phyloP scores from a whole-genome alignment of 2,329 filamentous ascomycete species.

The Pseudocercospora cruenta region DNA sequence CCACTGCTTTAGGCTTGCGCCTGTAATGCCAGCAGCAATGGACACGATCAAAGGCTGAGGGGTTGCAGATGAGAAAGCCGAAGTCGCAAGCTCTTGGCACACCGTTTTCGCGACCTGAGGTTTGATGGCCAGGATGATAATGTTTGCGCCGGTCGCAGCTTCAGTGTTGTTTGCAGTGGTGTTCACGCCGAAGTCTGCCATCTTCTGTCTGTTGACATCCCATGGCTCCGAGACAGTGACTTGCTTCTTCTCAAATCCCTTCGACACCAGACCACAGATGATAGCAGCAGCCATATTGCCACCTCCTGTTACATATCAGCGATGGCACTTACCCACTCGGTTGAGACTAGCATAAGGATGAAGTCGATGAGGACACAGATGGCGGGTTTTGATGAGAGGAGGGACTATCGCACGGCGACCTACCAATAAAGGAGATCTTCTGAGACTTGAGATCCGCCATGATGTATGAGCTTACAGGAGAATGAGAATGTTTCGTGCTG shows the following conservation, averaged over 20 bases:
- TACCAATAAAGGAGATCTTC: conserved; percentile 34
- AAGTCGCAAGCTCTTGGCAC: conserved; percentile 31
- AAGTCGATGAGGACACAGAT: background rate
- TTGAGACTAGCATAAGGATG: background rate
- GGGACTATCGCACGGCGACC: background rate
- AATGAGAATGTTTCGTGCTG: background rate
- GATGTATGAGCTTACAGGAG: background rate
- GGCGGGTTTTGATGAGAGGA: background rate
- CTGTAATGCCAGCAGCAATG: conserved; percentile 33
- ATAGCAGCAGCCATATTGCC: conserved; percentile 38
- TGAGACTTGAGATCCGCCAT: conserved; percentile 28
- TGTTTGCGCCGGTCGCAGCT: conserved; percentile 30
- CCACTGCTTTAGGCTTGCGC: conserved; percentile 30
- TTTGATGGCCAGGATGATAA: conserved; percentile 35
- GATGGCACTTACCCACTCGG: background rate
- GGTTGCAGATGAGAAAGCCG: conserved; percentile 22
- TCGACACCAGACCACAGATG: conserved; percentile 32
- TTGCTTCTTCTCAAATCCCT: conserved; percentile 28
- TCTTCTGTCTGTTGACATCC: conserved; percentile 36
- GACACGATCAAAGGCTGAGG: conserved; percentile 30
- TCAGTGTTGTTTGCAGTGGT: conserved; percentile 32
- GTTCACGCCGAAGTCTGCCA: conserved; percentile 33
- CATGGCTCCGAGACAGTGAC: conserved; percentile 36
- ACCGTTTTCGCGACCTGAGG: conserved; percentile 35
- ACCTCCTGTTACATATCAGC: conserved; percentile 26